These are phyloP conservation scores for Crucihimalaya himalaica DNA, from an alignment of 345 rosid genomes.

Conservation along the genomic window DNA sequence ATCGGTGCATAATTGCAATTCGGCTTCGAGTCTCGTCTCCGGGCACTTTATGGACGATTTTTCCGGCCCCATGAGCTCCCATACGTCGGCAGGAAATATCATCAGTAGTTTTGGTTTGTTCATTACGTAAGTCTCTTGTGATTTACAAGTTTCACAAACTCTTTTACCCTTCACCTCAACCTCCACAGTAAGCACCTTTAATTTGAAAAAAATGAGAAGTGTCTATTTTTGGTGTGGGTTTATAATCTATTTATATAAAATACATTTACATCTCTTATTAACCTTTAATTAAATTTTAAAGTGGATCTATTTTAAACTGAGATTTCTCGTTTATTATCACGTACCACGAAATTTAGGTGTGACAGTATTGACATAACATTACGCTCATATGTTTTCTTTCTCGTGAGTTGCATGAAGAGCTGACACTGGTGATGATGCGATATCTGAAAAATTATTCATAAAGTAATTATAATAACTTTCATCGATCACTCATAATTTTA, in stretches of 20 bases:
- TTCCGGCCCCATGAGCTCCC: slow-evolving; percentile 65
- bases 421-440: slow-evolving; percentile 82
- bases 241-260: too few relatives aligned
- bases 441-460: slow-evolving; percentile 49
- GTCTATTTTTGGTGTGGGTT: too few relatives aligned
- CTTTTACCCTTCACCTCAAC: slow-evolving; percentile 66
- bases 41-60: slow-evolving; percentile 57
- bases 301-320: too few relatives aligned
- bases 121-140: slow-evolving; percentile 73
- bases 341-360: slow-evolving; percentile 72
- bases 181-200: slow-evolving; percentile 65
- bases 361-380: slow-evolving; percentile 62
- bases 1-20: slow-evolving; percentile 55
- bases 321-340: too few relatives aligned
- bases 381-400: slow-evolving; percentile 60
- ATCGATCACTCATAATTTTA: too few relatives aligned
- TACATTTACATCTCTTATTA: too few relatives aligned
- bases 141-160: slow-evolving; percentile 56
- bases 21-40: slow-evolving; percentile 68
- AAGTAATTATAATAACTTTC: too few relatives aligned
- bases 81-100: slow-evolving; percentile 63
- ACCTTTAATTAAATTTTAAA: too few relatives aligned
- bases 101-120: slow-evolving; percentile 68
- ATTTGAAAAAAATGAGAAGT: too few relatives aligned
- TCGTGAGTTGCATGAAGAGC: slow-evolving; percentile 86